A percentile compares a stretch with the other conserved stretches of the same genome.
These are phyloP conservation scores for Colletotrichum sp. DNA, from an alignment of 2,329 filamentous ascomycete species.

Conservation along the genomic window DNA sequence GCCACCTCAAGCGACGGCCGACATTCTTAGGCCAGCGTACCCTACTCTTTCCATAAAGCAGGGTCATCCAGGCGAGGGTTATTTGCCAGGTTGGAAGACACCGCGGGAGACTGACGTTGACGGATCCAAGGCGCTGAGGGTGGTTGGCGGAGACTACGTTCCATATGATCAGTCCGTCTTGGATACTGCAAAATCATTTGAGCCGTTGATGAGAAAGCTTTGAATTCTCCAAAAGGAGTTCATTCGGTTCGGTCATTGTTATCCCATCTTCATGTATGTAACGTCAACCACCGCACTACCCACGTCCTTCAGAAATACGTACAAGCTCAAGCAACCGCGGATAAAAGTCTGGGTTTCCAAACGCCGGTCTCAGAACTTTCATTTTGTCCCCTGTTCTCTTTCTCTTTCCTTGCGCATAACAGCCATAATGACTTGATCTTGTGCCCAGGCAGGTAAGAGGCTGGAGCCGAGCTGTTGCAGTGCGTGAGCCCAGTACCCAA, in stretches of 20 bases:
- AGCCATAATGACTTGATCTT: not conserved
- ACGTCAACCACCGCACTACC: too few species aligned
- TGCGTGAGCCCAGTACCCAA: not conserved
- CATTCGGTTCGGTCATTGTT: not conserved
- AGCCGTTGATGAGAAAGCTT: not conserved
- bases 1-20: constrained; percentile 40
- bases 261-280: too few species aligned
- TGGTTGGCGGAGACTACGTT: not conserved
- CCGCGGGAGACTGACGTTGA: not conserved
- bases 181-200: not conserved
- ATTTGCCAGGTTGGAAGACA: constrained; percentile 27
- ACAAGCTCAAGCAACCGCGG: too few species aligned
- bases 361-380: fast-evolving
- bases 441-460: not conserved
- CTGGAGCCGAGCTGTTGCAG: not conserved
- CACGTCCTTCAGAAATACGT: too few species aligned
- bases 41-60: constrained; percentile 37
- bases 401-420: not conserved
- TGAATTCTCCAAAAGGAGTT: not conserved
- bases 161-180: not conserved
- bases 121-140: not conserved
- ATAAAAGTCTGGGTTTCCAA: not conserved
- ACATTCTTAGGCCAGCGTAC: constrained; percentile 42
- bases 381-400: not conserved
- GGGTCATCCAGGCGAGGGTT: constrained; percentile 43